phyloP scores from a whole-genome alignment of 192 early-diverging fungal genomes.

The Backusella mclennaniae region DNA sequence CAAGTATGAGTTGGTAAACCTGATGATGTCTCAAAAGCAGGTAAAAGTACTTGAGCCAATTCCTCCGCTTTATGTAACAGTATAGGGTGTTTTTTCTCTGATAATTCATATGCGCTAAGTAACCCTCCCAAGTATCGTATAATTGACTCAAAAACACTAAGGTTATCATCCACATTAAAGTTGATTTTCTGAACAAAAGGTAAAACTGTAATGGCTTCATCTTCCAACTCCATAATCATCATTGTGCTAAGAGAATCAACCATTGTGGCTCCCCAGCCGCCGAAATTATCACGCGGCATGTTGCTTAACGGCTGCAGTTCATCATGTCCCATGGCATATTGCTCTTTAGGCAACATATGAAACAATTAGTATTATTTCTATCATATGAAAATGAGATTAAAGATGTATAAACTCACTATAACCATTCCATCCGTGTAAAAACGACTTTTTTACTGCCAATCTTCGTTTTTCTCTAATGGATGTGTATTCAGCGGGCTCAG shows the following conservation, averaged over 20 bases:
- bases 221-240: conserved; percentile 75
- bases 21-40: conserved; percentile 67
- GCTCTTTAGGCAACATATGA: conserved; percentile 1
- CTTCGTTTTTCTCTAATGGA: conserved; percentile 28
- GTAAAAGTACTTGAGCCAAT: conserved; percentile 60
- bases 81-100: conserved; percentile 49
- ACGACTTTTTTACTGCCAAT: conserved; percentile 55
- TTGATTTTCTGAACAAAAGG: conserved; percentile 48
- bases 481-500: conserved; percentile 3
- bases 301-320: conserved; percentile 50
- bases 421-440: conserved; percentile 70
- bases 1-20: conserved; percentile 64
- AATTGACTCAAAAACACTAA: conserved; percentile 82
- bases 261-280: conserved; percentile 71
- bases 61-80: conserved; percentile 70
- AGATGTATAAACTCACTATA: conserved; percentile 49
- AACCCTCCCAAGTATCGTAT: conserved; percentile 81
- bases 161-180: conserved; percentile 50
- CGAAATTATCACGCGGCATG: conserved; percentile 30
- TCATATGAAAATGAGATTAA: background rate
- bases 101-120: conserved; percentile 82
- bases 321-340: conserved; percentile 78
- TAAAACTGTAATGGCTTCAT: conserved; percentile 71
- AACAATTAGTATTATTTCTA: background rate
- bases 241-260: conserved; percentile 88